Evolutionary conservation across 2,329 filamentous ascomycete species (phyloP).

Genomic region (Capronia americana): DNA sequence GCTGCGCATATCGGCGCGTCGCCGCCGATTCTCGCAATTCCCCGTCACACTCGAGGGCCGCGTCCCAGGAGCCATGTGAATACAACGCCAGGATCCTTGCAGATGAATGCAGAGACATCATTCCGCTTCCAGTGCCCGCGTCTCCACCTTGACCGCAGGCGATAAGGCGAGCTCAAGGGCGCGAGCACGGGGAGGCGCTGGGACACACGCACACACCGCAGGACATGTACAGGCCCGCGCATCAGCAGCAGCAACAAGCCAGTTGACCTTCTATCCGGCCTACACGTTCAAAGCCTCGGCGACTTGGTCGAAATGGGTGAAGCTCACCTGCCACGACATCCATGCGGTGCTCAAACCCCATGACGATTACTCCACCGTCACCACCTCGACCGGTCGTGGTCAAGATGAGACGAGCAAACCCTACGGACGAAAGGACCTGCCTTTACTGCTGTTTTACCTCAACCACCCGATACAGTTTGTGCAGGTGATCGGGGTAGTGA

Average conservation of each 20-base stretch:
- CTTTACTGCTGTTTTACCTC: constrained; percentile 67
- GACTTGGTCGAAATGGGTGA: constrained; percentile 69
- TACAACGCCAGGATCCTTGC: neutral
- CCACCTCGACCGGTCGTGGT: constrained; percentile 12
- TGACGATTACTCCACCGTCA: constrained; percentile 28
- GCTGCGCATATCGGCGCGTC: constrained; percentile 16
- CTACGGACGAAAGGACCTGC: constrained; percentile 42
- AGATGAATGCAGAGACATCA: constrained; percentile 27
- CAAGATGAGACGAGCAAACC: neutral
- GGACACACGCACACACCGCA: neutral
- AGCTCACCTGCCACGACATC: constrained; percentile 63
- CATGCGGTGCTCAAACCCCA: constrained; percentile 44
- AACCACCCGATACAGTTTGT: constrained; percentile 82
- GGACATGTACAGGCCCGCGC: neutral
- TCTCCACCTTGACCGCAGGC: constrained; percentile 6
- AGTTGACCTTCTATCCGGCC: constrained; percentile 59
- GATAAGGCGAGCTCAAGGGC: neutral
- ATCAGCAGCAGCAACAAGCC: neutral
- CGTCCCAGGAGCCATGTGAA: neutral
- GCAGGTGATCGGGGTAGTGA: constrained; percentile 72
- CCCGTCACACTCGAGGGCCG: neutral
- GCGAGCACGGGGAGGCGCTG: neutral
- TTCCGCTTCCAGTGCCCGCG: neutral
- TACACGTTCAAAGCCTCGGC: constrained; percentile 66
- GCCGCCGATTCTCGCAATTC: constrained; percentile 18